Percentiles rank a stretch among this genome's conserved stretches.
These are phyloP conservation scores for Hemerocallis citrina DNA, from an alignment of 106 monocot species.

Conservation along the genomic window DNA sequence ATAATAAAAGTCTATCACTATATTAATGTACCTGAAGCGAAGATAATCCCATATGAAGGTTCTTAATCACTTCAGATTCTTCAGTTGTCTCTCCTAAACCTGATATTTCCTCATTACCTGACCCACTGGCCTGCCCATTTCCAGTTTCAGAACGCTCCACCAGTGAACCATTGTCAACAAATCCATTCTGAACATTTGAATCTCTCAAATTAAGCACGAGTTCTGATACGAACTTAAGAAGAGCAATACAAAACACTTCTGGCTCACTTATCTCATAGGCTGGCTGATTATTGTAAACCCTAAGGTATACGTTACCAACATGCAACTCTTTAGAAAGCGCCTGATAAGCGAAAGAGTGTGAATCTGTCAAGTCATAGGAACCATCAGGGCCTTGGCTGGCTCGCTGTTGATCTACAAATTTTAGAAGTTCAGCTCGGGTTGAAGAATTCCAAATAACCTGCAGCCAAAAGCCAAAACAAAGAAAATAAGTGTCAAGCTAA, in stretches of 20 bases:
- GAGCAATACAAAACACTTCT: conserved; percentile 67
- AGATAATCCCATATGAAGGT: conserved; percentile 71
- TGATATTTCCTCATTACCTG: conserved; percentile 22
- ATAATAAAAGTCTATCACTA: not conserved
- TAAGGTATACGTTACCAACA: conserved; percentile 93
- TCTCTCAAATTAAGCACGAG: conserved; percentile 42
- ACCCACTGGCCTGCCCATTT: conserved; percentile 16
- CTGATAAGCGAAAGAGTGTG: conserved; percentile 61
- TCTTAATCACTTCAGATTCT: conserved; percentile 47
- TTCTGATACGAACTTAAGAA: conserved; percentile 76
- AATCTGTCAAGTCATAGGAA: conserved; percentile 70
- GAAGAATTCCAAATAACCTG: conserved; percentile 99
- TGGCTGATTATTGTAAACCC: conserved; percentile 95
- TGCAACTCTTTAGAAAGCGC: conserved; percentile 78
- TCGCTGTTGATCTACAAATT: conserved; percentile 94
- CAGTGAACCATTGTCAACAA: conserved; percentile 12
- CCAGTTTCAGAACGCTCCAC: conserved; percentile 25
- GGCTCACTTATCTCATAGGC: conserved; percentile 88
- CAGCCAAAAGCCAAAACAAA: not conserved
- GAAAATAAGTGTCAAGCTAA: not conserved
- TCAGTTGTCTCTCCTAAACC: conserved; percentile 21
- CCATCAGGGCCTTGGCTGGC: conserved; percentile 83
- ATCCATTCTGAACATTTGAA: conserved; percentile 11
- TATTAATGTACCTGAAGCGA: conserved; percentile 71
- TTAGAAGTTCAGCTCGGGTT: conserved; percentile 88